Conservation (phyloP, 192 early-diverging fungal species). For the Entomortierella lignicola region DNA sequence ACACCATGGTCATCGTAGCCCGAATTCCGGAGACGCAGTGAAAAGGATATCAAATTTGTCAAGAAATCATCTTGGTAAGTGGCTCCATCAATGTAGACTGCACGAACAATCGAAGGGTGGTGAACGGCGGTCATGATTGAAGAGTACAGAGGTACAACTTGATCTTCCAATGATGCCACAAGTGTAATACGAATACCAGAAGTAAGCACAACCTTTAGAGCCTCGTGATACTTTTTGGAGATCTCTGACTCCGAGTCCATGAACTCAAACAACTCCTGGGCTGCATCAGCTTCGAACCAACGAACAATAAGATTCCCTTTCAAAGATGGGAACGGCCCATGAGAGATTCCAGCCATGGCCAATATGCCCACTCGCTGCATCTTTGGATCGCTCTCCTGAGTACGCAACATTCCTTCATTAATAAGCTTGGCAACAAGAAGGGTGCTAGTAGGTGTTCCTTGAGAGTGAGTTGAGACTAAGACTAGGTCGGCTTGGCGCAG, state of each 20-base stretch:
- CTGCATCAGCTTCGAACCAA: constrained; percentile 90
- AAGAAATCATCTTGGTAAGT: constrained; percentile 90
- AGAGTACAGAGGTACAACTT: constrained; percentile 94
- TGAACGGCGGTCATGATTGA: constrained; percentile 72
- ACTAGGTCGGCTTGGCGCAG: constrained; percentile 76
- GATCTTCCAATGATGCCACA: constrained; percentile 93
- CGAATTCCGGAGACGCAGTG: constrained; percentile 86
- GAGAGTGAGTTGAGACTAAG: constrained; percentile 92
- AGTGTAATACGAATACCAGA: constrained; percentile 79
- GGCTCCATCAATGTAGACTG: constrained; percentile 86
- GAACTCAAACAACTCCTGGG: constrained; percentile 94
- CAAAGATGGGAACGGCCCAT: constrained; percentile 88
- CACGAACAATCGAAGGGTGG: constrained; percentile 89
- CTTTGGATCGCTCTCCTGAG: constrained; percentile 67
- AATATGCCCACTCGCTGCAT: constrained; percentile 82
- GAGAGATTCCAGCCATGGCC: constrained; percentile 94
- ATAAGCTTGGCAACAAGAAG: constrained; percentile 83
- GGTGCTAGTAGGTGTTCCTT: constrained; percentile 91
- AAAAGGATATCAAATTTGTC: constrained; percentile 88
- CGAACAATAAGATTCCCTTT: constrained; percentile 87
- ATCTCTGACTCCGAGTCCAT: constrained; percentile 82
- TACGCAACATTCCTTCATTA: constrained; percentile 54
- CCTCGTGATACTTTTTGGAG: constrained; percentile 75
- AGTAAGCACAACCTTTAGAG: constrained; percentile 74
- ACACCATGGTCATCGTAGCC: constrained; percentile 91